Evolutionary conservation across 164 flowering plant species (phyloP).

Genomic region (Dillenia turbinata): DNA sequence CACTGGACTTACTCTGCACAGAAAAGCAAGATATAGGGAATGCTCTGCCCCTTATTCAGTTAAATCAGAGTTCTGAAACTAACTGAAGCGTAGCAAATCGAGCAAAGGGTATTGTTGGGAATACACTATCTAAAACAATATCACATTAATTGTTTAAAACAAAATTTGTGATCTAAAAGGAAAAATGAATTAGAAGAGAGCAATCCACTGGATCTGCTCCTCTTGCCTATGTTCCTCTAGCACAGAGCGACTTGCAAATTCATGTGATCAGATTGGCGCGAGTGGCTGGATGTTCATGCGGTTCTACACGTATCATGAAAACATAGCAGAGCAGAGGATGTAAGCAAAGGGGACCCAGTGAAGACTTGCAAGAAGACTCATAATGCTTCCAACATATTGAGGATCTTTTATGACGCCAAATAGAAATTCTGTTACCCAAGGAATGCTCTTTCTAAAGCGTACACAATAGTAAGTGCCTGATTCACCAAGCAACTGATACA

Average conservation of each 20-base stretch:
- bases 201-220: too few species aligned
- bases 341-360: conserved; percentile 83
- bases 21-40: too few species aligned
- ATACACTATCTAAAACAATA: too few species aligned
- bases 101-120: too few species aligned
- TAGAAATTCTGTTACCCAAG: conserved; percentile 92
- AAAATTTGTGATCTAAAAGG: too few species aligned
- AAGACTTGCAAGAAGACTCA: conserved; percentile 76
- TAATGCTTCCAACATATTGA: conserved; percentile 86
- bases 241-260: background rate
- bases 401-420: conserved; percentile 89
- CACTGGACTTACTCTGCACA: too few species aligned
- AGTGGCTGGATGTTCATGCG: conserved; percentile 66
- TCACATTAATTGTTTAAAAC: too few species aligned
- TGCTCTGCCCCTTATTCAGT: too few species aligned
- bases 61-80: too few species aligned
- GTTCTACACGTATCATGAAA: conserved; percentile 70
- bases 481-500: conserved; percentile 90
- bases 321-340: conserved; percentile 66
- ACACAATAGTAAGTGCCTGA: conserved; percentile 90
- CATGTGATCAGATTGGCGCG: conserved; percentile 61
- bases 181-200: too few species aligned
- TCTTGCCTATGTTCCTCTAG: too few species aligned
- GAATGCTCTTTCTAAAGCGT: conserved; percentile 79
- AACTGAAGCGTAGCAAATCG: too few species aligned